These are phyloP conservation scores for Ochetophila trinervis DNA, from an alignment of 306 rosid genomes.

Conservation along the genomic window DNA sequence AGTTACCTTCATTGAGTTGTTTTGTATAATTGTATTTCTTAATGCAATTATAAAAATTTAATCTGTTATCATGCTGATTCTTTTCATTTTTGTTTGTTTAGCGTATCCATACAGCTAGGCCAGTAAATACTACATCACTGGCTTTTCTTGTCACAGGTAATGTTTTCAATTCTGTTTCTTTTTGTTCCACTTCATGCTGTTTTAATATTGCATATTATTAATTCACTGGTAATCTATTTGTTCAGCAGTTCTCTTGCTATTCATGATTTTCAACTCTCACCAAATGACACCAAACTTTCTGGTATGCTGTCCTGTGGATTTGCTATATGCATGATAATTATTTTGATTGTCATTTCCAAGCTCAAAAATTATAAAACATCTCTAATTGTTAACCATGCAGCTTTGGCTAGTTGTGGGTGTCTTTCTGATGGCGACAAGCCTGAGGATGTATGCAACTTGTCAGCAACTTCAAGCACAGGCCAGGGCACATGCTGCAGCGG, in stretches of 20 bases:
- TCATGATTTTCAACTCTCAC: slow-evolving; percentile 33
- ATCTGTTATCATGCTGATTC: slow-evolving; percentile 3
- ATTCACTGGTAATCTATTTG: slow-evolving; percentile 9
- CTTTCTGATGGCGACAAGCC: slow-evolving; percentile 34
- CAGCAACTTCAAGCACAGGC: slow-evolving; percentile 35
- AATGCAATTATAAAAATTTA: neutral
- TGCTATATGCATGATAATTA: neutral
- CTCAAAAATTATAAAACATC: neutral
- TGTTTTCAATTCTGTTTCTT: neutral
- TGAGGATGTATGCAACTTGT: slow-evolving; percentile 36
- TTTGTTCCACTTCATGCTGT: neutral
- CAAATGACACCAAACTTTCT: slow-evolving; percentile 33
- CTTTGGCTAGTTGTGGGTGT: slow-evolving; percentile 37
- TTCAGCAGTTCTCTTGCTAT: slow-evolving; percentile 33
- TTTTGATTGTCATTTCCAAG: neutral
- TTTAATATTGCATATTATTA: neutral
- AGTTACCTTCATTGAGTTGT: neutral
- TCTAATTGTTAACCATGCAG: slow-evolving; percentile 20
- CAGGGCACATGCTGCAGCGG: slow-evolving; percentile 28
- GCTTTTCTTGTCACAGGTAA: slow-evolving; percentile 34
- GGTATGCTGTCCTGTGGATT: slow-evolving; percentile 13
- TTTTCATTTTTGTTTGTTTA: neutral
- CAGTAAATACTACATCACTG: slow-evolving; percentile 30
- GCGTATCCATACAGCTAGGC: slow-evolving; percentile 32
- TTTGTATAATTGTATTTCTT: neutral